Evolutionary conservation across 2,329 filamentous ascomycete species (phyloP), one percentile per base, ranked within the genome.

Genomic region (Aspergillus novofumigatus): DNA sequence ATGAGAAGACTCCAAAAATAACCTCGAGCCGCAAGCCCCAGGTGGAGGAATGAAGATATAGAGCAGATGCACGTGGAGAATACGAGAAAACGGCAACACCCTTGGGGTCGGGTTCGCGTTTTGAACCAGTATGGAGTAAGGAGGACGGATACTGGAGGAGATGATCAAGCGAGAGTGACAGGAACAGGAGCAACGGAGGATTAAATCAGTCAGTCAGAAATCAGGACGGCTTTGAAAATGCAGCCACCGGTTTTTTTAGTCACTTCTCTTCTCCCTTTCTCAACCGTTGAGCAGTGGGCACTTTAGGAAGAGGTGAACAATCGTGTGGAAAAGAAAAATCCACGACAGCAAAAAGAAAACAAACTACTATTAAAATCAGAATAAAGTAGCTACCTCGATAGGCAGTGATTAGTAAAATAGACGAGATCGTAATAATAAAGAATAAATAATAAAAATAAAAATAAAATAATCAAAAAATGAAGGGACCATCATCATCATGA

Each of bases 21-120:
- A 62, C 60, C 60, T 60, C 59, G 62, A 64, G 62, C 62, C 62
- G 59, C 60, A 64, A 17, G 61, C 49, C 53, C 58, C 60, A 59
- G 55, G 52, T 41, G 49, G 53, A 60, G 57, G 55, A 60, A 51
- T 57, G 57, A 57, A 52, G 57, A 57, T 47, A 59, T 54, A 47
- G 49, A 47, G 53, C n/a, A 52, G 56, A 62, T 59, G 58, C 64
- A 66, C 64, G 64, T 66, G 64, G 64, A 54, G 58, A 65, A 66
- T 66, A 66, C 64, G 64, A 66, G 64, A 63, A 63, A 66, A 66
- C 62, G 64, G 62, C 51, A 60, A 54, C 47, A 47, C 28, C 54
- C 38, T 35, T 49, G 50, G 42, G 47, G 42, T 54, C 42, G 55
- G 51, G 51, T 47, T 35, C 42, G 35, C 35, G 45, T 21, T 53